A percentile compares a stretch with the other conserved stretches of the same genome.
Evolutionary conservation across 768 basidiomycete genomes (phyloP).

Genomic region (Stropharia rugosoannulata): DNA sequence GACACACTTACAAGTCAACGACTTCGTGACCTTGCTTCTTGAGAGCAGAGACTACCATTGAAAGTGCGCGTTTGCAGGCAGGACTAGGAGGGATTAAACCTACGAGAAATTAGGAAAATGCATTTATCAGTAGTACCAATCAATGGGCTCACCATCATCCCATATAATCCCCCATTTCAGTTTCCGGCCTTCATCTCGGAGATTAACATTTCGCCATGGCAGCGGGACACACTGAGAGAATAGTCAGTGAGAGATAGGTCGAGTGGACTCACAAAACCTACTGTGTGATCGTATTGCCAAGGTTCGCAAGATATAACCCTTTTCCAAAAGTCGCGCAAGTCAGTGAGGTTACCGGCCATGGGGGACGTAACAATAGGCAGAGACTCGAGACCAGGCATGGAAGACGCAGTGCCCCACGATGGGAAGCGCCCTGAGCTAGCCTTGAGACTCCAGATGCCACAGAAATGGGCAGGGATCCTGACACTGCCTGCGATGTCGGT

Average conservation of each 20-base stretch:
- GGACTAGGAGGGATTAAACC: slow-evolving; percentile 62
- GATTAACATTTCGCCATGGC: slow-evolving; percentile 47
- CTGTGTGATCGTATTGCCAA: slow-evolving; percentile 67
- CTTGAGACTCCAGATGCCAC: slow-evolving; percentile 67
- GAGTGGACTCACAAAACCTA: slow-evolving; percentile 19
- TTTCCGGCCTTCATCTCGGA: slow-evolving; percentile 46
- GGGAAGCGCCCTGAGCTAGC: slow-evolving; percentile 60
- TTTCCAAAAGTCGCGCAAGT: slow-evolving; percentile 67
- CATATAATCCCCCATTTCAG: slow-evolving; percentile 63
- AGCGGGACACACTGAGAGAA: slow-evolving; percentile 46
- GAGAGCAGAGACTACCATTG: slow-evolving; percentile 49
- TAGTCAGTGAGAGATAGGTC: neutral
- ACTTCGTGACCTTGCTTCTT: slow-evolving; percentile 62
- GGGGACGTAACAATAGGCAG: slow-evolving; percentile 55
- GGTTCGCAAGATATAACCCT: slow-evolving; percentile 58
- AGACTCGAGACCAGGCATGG: slow-evolving; percentile 56
- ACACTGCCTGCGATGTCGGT: slow-evolving; percentile 76
- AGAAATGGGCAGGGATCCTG: slow-evolving; percentile 71
- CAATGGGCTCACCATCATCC: slow-evolving; percentile 41
- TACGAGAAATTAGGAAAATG: slow-evolving; percentile 20
- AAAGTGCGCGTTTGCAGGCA: slow-evolving; percentile 58
- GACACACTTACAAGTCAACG: slow-evolving; percentile 52
- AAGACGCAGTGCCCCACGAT: slow-evolving; percentile 42
- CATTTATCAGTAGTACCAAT: neutral
- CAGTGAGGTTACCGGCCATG: slow-evolving; percentile 60